These are phyloP conservation scores for Collybia sp. DNA, from an alignment of 768 basidiomycete species.

Conservation along the genomic window DNA sequence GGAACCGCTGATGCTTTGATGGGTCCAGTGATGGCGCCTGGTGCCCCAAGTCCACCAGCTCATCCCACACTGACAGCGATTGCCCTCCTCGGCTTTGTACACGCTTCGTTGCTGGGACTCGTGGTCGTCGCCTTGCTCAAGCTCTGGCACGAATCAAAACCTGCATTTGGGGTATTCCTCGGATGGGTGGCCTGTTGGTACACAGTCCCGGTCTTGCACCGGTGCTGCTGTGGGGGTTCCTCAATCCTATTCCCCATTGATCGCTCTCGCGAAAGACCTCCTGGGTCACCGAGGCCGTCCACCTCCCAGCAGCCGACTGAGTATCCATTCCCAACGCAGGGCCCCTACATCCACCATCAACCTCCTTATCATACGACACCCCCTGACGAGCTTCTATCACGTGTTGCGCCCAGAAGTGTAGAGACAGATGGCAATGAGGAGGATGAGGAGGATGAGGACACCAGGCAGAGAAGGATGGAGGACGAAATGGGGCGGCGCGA, in stretches of 20 bases:
- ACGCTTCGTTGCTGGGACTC: constrained; percentile 54
- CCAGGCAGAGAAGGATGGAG: constrained; percentile 70
- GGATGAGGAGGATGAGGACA: constrained; percentile 71
- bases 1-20: constrained; percentile 41
- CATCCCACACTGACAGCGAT: constrained; percentile 32
- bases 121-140: constrained; percentile 52
- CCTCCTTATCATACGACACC: constrained; percentile 49
- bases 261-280: constrained; percentile 17
- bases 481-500: constrained; percentile 80
- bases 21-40: background rate
- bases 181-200: constrained; percentile 61
- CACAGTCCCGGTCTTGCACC: constrained; percentile 38
- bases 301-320: constrained; percentile 31
- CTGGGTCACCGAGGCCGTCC: constrained; percentile 31
- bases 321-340: constrained; percentile 41
- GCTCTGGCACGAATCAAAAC: constrained; percentile 51
- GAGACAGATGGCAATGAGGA: constrained; percentile 54
- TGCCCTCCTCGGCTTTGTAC: constrained; percentile 48
- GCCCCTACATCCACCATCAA: constrained; percentile 70
- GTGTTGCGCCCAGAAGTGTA: constrained; percentile 40
- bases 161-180: constrained; percentile 61
- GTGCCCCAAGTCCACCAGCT: constrained; percentile 4
- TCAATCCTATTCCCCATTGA: constrained; percentile 46
- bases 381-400: constrained; percentile 33
- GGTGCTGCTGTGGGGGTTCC: constrained; percentile 55